A percentile compares a stretch with the other conserved stretches of the same genome.
Evolutionary conservation across 2,329 filamentous ascomycete species (phyloP).

Genomic region (Orbilia ellipsospora): DNA sequence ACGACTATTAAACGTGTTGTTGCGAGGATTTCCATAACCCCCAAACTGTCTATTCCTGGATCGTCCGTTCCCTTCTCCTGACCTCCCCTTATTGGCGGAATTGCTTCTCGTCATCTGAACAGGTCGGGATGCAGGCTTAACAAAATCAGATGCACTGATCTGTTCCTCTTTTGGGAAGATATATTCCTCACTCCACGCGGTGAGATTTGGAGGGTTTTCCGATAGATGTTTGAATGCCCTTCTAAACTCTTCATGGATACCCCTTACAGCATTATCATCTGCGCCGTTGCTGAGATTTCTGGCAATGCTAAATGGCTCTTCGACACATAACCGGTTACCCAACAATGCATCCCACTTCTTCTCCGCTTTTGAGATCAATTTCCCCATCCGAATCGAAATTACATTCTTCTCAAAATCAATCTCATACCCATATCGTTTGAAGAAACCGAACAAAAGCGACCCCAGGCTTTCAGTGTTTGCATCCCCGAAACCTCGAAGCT

Average conservation of each 20-base stretch:
- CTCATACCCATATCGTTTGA: slow-evolving; percentile 92
- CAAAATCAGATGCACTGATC: slow-evolving; percentile 50
- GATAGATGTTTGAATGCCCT: slow-evolving; percentile 86
- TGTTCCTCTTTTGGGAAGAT: slow-evolving; percentile 84
- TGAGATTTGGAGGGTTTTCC: slow-evolving; percentile 74
- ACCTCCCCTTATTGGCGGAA: slow-evolving; percentile 56
- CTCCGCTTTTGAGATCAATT: slow-evolving; percentile 79
- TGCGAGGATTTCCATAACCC: slow-evolving; percentile 34
- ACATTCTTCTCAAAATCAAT: slow-evolving; percentile 87
- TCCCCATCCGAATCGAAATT: slow-evolving; percentile 85
- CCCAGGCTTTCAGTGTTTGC: slow-evolving; percentile 85
- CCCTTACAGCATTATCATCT: slow-evolving; percentile 92
- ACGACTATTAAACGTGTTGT: slow-evolving; percentile 35
- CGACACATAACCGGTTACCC: slow-evolving; percentile 89
- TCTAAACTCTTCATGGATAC: slow-evolving; percentile 87
- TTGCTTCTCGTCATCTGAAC: slow-evolving; percentile 57
- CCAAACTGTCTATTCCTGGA: slow-evolving; percentile 42
- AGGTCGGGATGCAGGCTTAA: slow-evolving; percentile 57
- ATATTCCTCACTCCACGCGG: slow-evolving; percentile 86
- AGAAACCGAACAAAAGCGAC: slow-evolving; percentile 92
- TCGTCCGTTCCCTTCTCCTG: slow-evolving; percentile 47
- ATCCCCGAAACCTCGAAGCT: slow-evolving; percentile 77
- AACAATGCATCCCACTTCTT: slow-evolving; percentile 86
- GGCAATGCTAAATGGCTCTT: slow-evolving; percentile 91
- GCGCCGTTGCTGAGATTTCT: slow-evolving; percentile 96